Evolutionary conservation across 768 basidiomycete species (phyloP).

Genomic region (Coprinellus micaceus): DNA sequence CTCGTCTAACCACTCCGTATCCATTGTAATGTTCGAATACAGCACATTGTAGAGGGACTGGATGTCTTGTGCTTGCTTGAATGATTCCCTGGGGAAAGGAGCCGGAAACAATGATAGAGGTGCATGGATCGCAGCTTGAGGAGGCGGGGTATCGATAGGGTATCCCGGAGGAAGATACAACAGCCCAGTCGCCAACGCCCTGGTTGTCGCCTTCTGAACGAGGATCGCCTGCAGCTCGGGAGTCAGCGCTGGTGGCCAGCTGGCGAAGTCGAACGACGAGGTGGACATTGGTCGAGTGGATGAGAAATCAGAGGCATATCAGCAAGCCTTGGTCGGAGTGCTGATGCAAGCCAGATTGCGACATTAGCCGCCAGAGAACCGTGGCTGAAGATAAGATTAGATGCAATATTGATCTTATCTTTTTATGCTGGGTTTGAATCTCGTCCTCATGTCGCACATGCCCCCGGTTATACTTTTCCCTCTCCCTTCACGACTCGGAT

Average conservation of each 20-base stretch:
- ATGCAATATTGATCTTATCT: background rate
- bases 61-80: slow-evolving; percentile 58
- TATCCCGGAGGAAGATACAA: slow-evolving; percentile 67
- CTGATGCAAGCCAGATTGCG: background rate
- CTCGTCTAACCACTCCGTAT: slow-evolving; percentile 73
- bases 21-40: slow-evolving; percentile 80
- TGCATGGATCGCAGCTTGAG: slow-evolving; percentile 82
- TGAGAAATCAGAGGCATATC: background rate
- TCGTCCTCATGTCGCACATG: background rate
- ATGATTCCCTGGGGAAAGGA: slow-evolving; percentile 74
- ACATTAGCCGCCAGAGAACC: background rate
- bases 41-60: slow-evolving; percentile 81
- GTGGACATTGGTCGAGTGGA: slow-evolving; percentile 1
- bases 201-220: slow-evolving; percentile 67
- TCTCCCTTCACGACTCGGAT: no score
- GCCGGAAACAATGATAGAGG: slow-evolving; percentile 87
- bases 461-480: background rate
- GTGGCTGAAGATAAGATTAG: background rate
- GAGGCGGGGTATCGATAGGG: slow-evolving; percentile 41
- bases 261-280: slow-evolving; percentile 40
- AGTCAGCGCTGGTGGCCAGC: slow-evolving; percentile 75
- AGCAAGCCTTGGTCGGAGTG: background rate
- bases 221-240: slow-evolving; percentile 56
- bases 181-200: slow-evolving; percentile 81
- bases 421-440: background rate